Evolutionary conservation across 805 yeast species (phyloP).

Genomic region (Saccharomyces jurei): DNA sequence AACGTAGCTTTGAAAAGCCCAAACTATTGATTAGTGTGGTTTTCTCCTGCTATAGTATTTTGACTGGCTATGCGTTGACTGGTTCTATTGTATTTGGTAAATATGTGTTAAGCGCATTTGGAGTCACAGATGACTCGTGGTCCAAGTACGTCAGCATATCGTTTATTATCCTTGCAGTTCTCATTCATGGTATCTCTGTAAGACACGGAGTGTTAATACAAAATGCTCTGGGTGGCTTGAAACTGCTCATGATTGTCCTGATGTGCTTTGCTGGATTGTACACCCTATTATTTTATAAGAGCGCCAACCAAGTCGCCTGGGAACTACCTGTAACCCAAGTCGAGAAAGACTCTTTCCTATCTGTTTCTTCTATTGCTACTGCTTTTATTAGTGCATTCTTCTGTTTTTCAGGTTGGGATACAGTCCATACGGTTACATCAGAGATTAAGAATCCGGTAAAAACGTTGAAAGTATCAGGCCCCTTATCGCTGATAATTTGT

Average conservation of each 20-base stretch:
- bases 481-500: slow-evolving; percentile 41
- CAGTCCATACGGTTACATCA: slow-evolving; percentile 52
- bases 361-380: slow-evolving; percentile 41
- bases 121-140: slow-evolving; percentile 31
- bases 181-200: slow-evolving; percentile 52
- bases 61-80: slow-evolving; percentile 49
- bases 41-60: slow-evolving; percentile 40
- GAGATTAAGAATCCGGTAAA: slow-evolving; percentile 53
- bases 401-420: slow-evolving; percentile 57
- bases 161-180: slow-evolving; percentile 31
- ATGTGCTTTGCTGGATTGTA: slow-evolving; percentile 54
- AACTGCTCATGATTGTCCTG: slow-evolving; percentile 44
- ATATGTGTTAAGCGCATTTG: slow-evolving; percentile 41
- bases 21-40: slow-evolving; percentile 45
- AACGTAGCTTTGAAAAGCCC: slow-evolving; percentile 57
- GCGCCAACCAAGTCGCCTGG: slow-evolving; percentile 3
- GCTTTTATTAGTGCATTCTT: slow-evolving; percentile 52
- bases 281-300: slow-evolving; percentile 36
- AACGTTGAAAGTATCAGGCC: slow-evolving; percentile 56
- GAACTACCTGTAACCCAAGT: slow-evolving; percentile 15
- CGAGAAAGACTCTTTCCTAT: slow-evolving; percentile 27
- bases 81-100: slow-evolving; percentile 57
- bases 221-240: slow-evolving; percentile 54
- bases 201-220: slow-evolving; percentile 53
- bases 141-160: slow-evolving; percentile 38